Evolutionary conservation across 768 basidiomycete species (phyloP), one percentile per base, ranked within the genome.

Genomic region (Suillus americanus): DNA sequence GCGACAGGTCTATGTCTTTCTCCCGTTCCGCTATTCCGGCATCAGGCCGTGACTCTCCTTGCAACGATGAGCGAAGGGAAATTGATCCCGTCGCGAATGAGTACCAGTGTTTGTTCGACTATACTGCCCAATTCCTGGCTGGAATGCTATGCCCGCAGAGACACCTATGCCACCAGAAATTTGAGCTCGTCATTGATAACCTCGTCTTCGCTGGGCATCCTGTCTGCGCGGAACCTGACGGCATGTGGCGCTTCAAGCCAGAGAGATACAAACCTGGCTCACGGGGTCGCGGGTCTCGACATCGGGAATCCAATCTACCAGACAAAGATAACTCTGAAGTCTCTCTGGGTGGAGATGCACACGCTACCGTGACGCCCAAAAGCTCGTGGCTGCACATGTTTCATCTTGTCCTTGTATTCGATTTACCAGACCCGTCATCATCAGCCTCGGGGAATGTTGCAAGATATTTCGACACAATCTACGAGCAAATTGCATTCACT

Each of bases 181-280:
- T 97, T 72, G 95, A 97, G 74, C 85, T 99, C 37, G 78, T 93
- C 46, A 90, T 97, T 30, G 95, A 99, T 73, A 90, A 95, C 70
- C 82, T 99, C 30, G 92, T 88, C 6, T 99, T 98, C 74, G 83
- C 98, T 51, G 97, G 97, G 0, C 96, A 99, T 74, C 97, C 97
- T 2, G 95, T 98, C 3, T 92, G 90, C 72, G 86, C 85, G 13
- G 90, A 92, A 61, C 71, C 80, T 35, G 88, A 90, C 68, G 92
- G 90, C 1, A 80, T 72, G 16, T 95, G 95, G 94, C 80, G 81
- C 46, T 92, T 92, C 74, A 86, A 83, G 71, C 79, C 80, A n/a
- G 89, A 90, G 69, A 87, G 83, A 67, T 68, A 72, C 60, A 85
- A 85, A 68, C 65, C 77, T 48, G 79, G 75, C 43, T 80, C 83